Conservation (phyloP, 2,329 filamentous ascomycete genomes). For the Hirsutella minnesotensis region DNA sequence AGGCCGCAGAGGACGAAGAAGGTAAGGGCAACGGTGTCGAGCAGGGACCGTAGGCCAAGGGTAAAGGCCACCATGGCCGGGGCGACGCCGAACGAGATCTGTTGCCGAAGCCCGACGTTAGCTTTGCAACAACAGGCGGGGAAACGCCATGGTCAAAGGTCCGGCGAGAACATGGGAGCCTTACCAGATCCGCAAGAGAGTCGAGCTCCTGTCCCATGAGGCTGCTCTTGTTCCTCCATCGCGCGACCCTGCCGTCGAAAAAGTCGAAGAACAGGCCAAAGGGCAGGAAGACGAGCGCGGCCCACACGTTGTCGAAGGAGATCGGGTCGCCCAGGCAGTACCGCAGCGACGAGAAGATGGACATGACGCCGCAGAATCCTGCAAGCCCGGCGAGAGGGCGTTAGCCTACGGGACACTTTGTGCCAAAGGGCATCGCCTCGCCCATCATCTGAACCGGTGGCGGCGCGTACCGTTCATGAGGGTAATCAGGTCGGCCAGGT, state of each 20-base stretch:
- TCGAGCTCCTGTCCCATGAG: slow-evolving; percentile 98
- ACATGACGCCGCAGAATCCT: slow-evolving; percentile 85
- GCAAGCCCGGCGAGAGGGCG: background rate
- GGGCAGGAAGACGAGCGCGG: slow-evolving; percentile 76
- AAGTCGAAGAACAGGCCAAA: slow-evolving; percentile 96
- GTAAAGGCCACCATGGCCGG: slow-evolving; percentile 82
- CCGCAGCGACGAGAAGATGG: slow-evolving; percentile 85
- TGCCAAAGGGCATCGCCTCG: too few relatives aligned
- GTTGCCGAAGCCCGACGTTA: slow-evolving; percentile 2
- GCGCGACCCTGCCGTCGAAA: slow-evolving; percentile 90
- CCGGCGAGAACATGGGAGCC: slow-evolving; percentile 11
- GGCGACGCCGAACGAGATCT: slow-evolving; percentile 93
- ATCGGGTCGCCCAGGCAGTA: slow-evolving; percentile 70
- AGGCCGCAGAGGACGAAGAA: slow-evolving; percentile 94
- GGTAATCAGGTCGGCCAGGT: slow-evolving; percentile 76
- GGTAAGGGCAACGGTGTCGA: slow-evolving; percentile 69
- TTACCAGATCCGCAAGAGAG: slow-evolving; percentile 85
- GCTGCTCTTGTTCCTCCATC: slow-evolving; percentile 93
- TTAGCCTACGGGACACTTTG: background rate
- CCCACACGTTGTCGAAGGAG: slow-evolving; percentile 60
- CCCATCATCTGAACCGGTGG: too few relatives aligned
- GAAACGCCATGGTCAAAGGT: too few relatives aligned
- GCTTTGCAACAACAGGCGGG: too few relatives aligned
- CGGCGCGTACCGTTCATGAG: slow-evolving; percentile 60
- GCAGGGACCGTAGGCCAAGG: slow-evolving; percentile 70